Conservation (phyloP, 495 filamentous ascomycete genomes). For the Penicillium taxi region DNA sequence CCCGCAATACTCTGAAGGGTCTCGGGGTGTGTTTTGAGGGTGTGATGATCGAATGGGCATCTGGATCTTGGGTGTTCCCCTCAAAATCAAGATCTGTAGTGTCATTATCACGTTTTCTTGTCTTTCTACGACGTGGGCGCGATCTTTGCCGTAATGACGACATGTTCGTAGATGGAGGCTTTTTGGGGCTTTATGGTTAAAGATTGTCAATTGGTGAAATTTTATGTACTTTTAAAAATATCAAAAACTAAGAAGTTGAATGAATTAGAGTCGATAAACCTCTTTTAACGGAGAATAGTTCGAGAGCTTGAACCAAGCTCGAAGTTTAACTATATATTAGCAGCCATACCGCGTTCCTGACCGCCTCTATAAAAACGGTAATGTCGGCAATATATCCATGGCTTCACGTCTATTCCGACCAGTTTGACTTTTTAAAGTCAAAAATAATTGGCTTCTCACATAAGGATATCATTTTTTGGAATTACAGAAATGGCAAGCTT, state of each 20-base stretch:
- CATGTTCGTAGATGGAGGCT: slow-evolving; percentile 27
- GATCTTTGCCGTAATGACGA: slow-evolving; percentile 19
- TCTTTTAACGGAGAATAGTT: too few relatives aligned
- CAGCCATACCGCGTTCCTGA: slow-evolving; percentile 2
- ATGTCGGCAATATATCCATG: too few relatives aligned
- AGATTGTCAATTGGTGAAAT: neutral
- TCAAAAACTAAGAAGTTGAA: too few relatives aligned
- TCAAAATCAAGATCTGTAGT: slow-evolving; percentile 8
- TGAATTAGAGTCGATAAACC: too few relatives aligned
- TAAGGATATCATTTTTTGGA: too few relatives aligned
- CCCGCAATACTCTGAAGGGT: slow-evolving; percentile 25
- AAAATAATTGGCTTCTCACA: too few relatives aligned
- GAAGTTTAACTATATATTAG: neutral
- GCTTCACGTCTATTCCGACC: too few relatives aligned
- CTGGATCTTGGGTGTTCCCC: slow-evolving; percentile 14
- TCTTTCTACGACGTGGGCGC: slow-evolving; percentile 14
- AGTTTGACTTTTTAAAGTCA: too few relatives aligned
- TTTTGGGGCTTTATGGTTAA: slow-evolving; percentile 26
- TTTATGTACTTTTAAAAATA: too few relatives aligned
- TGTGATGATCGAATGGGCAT: slow-evolving; percentile 35
- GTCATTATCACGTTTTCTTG: slow-evolving; percentile 7
- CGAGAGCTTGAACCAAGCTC: slow-evolving; percentile 1
- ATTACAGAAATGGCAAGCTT: slow-evolving; percentile 42
- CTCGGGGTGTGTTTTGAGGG: slow-evolving; percentile 38
- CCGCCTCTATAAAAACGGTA: slow-evolving; percentile 9